phyloP scores from a whole-genome alignment of 1,284 basidiomycete genomes.

The Sporisorium sorghi region DNA sequence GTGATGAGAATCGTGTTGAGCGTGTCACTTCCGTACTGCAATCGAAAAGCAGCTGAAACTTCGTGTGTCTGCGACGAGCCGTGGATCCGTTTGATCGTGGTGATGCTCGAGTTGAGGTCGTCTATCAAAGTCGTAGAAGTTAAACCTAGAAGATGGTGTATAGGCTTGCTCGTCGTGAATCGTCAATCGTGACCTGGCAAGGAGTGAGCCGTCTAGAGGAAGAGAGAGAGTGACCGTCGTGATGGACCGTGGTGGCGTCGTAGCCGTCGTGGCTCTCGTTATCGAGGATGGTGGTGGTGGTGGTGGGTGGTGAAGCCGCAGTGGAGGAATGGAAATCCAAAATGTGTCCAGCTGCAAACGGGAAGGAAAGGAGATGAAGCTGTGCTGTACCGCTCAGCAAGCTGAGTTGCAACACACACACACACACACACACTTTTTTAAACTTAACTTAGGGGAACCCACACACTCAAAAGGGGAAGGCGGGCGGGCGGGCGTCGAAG shows the following conservation, averaged over 20 bases:
- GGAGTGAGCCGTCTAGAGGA: not conserved
- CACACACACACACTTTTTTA: too few relatives aligned
- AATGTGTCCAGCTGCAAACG: not conserved
- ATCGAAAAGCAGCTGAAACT: not conserved
- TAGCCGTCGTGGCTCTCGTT: not conserved
- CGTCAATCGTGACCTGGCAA: not conserved
- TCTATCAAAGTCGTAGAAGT: slow-evolving; percentile 4
- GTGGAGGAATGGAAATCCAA: not conserved
- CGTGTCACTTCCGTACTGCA: not conserved
- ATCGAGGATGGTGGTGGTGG: not conserved
- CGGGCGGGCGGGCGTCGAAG: too few relatives aligned
- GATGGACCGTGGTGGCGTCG: slow-evolving; percentile 13
- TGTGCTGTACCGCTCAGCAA: not conserved
- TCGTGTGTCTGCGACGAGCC: not conserved
- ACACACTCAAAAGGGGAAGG: not conserved
- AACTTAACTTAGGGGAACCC: not conserved
- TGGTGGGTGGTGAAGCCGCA: slow-evolving; percentile 11
- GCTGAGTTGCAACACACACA: too few relatives aligned
- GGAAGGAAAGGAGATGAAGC: slow-evolving; percentile 5
- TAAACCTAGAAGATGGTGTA: not conserved
- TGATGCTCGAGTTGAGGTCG: not conserved
- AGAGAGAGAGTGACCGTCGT: slow-evolving; percentile 5
- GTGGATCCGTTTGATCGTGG: not conserved
- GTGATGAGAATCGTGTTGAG: not conserved
- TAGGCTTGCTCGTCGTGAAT: not conserved